phyloP scores from a whole-genome alignment of 495 filamentous ascomycete species.

The Aspergillus coremiiformis region DNA sequence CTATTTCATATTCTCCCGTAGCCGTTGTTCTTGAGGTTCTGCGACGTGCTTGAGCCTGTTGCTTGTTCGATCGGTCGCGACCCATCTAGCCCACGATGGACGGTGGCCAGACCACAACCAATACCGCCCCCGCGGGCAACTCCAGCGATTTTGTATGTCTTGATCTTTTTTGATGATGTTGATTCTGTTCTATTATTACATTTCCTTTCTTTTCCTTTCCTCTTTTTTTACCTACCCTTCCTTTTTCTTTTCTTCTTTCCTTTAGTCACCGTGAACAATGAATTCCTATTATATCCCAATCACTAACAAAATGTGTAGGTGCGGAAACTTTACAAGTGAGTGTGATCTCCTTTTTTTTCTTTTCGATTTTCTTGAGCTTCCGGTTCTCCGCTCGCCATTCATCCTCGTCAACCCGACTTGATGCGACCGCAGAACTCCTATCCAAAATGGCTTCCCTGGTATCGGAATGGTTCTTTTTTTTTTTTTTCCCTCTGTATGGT shows the following conservation, averaged over 20 bases:
- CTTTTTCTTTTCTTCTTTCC: neutral
- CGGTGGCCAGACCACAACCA: conserved; percentile 44
- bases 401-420: neutral
- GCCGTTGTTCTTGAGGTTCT: conserved; percentile 11
- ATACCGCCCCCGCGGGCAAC: conserved; percentile 52
- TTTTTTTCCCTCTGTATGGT: neutral
- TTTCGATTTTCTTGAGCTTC: conserved; percentile 9
- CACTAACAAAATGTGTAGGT: conserved; percentile 55
- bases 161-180: conserved; percentile 2
- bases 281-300: conserved; percentile 2
- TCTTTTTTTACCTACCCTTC: neutral
- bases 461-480: conserved; percentile 4
- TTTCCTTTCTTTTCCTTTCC: neutral
- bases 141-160: conserved; percentile 73
- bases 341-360: conserved; percentile 15
- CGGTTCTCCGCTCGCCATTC: conserved; percentile 4
- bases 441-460: conserved; percentile 6
- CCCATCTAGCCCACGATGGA: conserved; percentile 47
- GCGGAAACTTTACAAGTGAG: conserved; percentile 96
- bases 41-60: conserved; percentile 25
- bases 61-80: conserved; percentile 43
- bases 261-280: neutral
- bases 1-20: neutral
- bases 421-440: neutral
- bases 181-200: conserved; percentile 1